These are phyloP conservation scores for Toxoplasma gondii DNA, from an alignment of 169 alveolate genomes.

Conservation along the genomic window DNA sequence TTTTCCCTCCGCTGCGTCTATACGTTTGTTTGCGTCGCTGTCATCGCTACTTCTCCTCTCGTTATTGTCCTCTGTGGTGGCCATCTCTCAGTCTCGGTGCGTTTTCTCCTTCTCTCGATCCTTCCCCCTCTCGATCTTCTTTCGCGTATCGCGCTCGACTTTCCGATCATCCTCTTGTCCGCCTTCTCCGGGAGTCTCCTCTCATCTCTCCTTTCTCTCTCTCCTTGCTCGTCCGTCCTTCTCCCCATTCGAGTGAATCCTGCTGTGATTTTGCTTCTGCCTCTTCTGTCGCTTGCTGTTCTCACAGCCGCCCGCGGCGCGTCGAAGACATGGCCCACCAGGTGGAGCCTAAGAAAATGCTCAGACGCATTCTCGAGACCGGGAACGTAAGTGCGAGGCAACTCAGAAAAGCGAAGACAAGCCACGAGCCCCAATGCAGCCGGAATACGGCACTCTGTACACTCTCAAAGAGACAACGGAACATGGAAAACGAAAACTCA, in stretches of 20 bases:
- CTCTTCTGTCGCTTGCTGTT: neutral
- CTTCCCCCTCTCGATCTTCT: too few species aligned
- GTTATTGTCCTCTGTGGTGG: too few species aligned
- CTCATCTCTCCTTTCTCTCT: neutral
- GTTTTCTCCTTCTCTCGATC: too few species aligned
- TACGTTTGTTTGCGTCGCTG: too few species aligned
- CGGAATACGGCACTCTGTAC: neutral
- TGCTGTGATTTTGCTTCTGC: neutral
- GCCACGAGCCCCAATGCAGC: neutral
- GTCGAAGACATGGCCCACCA: conserved; percentile 70
- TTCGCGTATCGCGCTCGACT: too few species aligned
- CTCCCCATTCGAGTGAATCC: neutral
- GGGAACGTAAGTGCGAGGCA: conserved; percentile 54
- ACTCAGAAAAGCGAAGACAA: neutral
- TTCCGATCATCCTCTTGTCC: too few species aligned
- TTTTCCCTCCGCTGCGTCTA: too few species aligned
- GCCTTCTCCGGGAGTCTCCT: too few species aligned
- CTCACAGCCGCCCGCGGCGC: conserved; percentile 65
- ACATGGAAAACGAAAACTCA: neutral
- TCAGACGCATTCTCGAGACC: conserved; percentile 45
- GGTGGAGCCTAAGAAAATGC: conserved; percentile 60
- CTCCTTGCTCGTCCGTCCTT: neutral
- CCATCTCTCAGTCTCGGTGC: too few species aligned
- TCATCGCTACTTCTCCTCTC: too few species aligned
- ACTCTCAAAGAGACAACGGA: neutral